These are phyloP conservation scores for Boletus tomentosulus DNA, from an alignment of 768 basidiomycete genomes.

Conservation along the genomic window DNA sequence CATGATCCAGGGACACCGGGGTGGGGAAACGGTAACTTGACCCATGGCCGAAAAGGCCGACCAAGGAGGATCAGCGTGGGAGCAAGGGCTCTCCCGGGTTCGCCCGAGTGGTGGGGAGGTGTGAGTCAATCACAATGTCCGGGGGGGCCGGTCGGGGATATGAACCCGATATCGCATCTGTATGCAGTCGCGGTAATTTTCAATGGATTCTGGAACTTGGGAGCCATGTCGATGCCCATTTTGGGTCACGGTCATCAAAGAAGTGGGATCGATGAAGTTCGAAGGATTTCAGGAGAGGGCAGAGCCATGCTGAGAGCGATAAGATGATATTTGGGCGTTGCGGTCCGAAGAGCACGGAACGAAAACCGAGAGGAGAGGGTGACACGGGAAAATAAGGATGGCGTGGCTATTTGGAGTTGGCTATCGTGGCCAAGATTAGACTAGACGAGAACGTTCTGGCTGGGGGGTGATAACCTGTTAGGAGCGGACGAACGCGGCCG, in stretches of 20 bases:
- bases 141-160: not conserved
- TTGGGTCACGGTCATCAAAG: constrained; percentile 18
- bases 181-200: constrained; percentile 2
- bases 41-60: constrained; percentile 8
- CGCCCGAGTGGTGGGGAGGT: constrained; percentile 2
- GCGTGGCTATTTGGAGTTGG: not conserved
- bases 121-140: not conserved
- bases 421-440: not conserved
- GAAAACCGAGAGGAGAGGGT: constrained; percentile 1
- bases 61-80: not conserved
- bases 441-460: not conserved
- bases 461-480: not conserved
- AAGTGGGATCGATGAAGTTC: constrained; percentile 3
- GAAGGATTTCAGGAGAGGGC: constrained; percentile 1
- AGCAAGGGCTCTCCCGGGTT: not conserved
- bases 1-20: constrained; percentile 1
- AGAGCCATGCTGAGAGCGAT: constrained; percentile 6
- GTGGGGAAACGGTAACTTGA: constrained; percentile 5
- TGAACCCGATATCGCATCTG: not conserved
- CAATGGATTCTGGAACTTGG: not conserved
- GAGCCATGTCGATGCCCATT: not conserved
- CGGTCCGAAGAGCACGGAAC: constrained; percentile 14
- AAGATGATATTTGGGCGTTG: constrained; percentile 14
- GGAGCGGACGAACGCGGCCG: not conserved
- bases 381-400: not conserved